Conservation (phyloP, 139 green algal genomes). For the Chlamydomonas schloesseri region DNA sequence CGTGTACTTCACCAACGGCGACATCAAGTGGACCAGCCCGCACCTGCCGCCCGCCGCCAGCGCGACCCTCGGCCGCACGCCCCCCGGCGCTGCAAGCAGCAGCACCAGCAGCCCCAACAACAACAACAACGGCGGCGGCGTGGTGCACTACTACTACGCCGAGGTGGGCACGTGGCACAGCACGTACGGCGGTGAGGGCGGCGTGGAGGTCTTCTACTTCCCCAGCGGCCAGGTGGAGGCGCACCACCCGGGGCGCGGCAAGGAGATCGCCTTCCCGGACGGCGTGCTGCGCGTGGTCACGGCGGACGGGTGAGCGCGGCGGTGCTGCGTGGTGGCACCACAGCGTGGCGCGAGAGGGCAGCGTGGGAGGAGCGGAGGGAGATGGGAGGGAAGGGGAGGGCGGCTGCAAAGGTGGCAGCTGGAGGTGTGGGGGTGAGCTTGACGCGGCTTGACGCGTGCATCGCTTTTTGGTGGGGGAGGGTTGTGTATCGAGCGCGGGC, state of each 20-base stretch:
- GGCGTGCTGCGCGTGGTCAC: slow-evolving; percentile 53
- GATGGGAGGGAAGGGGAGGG: neutral
- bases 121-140: neutral
- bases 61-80: slow-evolving; percentile 20
- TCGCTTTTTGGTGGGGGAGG: too few relatives aligned
- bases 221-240: slow-evolving; percentile 81
- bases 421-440: too few relatives aligned
- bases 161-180: slow-evolving; percentile 72
- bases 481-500: too few relatives aligned
- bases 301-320: slow-evolving; percentile 38
- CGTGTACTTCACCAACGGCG: slow-evolving; percentile 88
- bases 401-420: too few relatives aligned
- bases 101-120: too few relatives aligned
- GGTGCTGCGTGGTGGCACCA: too few relatives aligned
- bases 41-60: too few relatives aligned
- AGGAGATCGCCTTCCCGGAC: slow-evolving; percentile 84
- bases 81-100: too few relatives aligned
- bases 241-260: slow-evolving; percentile 75
- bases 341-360: too few relatives aligned
- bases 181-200: slow-evolving; percentile 67
- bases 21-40: slow-evolving; percentile 77
- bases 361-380: neutral
- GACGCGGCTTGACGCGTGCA: too few relatives aligned
- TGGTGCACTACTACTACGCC: slow-evolving; percentile 48
- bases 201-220: slow-evolving; percentile 92